Conservation (phyloP, 2,329 filamentous ascomycete species). For the Byssochlamys sp. region DNA sequence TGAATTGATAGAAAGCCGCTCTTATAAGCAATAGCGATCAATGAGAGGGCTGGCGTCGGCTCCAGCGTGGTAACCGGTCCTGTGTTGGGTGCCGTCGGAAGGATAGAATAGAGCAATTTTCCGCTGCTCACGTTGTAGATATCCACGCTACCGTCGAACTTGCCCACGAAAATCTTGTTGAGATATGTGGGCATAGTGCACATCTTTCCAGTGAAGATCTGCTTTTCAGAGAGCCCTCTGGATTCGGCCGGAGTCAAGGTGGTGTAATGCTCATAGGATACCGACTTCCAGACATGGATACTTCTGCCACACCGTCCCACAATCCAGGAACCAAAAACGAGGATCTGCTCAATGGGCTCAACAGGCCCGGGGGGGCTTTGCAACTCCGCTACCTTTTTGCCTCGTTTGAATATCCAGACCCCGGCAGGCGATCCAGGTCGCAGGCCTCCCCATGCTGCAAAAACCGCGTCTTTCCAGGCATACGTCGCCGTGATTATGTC, state of each 20-base stretch:
- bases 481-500: slow-evolving; percentile 73
- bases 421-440: slow-evolving; percentile 43
- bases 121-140: slow-evolving; percentile 95
- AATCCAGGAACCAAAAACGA: slow-evolving; percentile 86
- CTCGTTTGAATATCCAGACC: slow-evolving; percentile 84
- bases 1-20: slow-evolving; percentile 70
- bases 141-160: slow-evolving; percentile 79
- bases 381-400: slow-evolving; percentile 71
- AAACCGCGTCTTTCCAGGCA: slow-evolving; percentile 77
- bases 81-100: slow-evolving; percentile 61
- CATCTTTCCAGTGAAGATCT: slow-evolving; percentile 65
- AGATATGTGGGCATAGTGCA: slow-evolving; percentile 87
- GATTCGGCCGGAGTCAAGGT: slow-evolving; percentile 57
- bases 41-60: slow-evolving; percentile 70
- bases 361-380: slow-evolving; percentile 52
- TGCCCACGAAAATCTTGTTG: slow-evolving; percentile 88
- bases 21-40: slow-evolving; percentile 80
- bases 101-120: slow-evolving; percentile 81
- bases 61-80: slow-evolving; percentile 81
- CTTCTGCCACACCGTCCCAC: slow-evolving; percentile 65
- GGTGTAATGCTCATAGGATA: slow-evolving; percentile 79
- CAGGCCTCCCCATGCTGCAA: slow-evolving; percentile 75
- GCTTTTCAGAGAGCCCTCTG: slow-evolving; percentile 48
- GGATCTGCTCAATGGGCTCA: slow-evolving; percentile 65
- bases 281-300: slow-evolving; percentile 81